Evolutionary conservation across 495 filamentous ascomycete species (phyloP).

Genomic region (Aspergillus campestris): DNA sequence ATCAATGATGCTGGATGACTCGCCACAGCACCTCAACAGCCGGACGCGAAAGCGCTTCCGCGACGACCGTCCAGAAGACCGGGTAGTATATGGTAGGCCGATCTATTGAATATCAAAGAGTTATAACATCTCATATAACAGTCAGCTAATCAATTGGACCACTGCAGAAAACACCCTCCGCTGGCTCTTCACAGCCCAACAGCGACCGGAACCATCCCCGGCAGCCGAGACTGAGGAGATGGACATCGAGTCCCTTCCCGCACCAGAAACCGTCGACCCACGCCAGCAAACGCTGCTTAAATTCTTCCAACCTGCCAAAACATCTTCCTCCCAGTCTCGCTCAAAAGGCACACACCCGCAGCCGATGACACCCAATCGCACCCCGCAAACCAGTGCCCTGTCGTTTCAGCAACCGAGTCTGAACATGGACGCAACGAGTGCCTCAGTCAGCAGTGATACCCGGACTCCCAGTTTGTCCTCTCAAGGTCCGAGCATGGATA

Average conservation of each 20-base stretch:
- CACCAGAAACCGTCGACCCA: constrained; percentile 28
- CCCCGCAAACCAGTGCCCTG: constrained; percentile 9
- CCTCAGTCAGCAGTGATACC: constrained; percentile 16
- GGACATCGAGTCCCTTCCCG: constrained; percentile 18
- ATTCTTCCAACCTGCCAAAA: constrained; percentile 35
- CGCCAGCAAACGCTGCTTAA: constrained; percentile 37
- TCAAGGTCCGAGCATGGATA: constrained; percentile 29
- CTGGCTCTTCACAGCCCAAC: constrained; percentile 36
- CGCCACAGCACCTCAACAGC: constrained; percentile 37
- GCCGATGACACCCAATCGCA: constrained; percentile 9
- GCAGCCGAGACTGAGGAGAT: constrained; percentile 17
- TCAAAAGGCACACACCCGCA: constrained; percentile 1
- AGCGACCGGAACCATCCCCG: constrained; percentile 18
- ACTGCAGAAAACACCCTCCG: constrained; percentile 37
- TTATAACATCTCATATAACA: not conserved
- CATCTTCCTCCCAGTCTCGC: constrained; percentile 4
- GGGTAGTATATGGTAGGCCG: constrained; percentile 36
- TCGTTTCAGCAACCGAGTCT: constrained; percentile 14
- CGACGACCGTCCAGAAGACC: constrained; percentile 39
- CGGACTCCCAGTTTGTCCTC: constrained; percentile 12
- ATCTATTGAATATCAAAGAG: not conserved
- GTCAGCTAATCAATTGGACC: too few species aligned
- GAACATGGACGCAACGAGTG: constrained; percentile 8
- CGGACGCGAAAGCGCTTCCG: constrained; percentile 46
- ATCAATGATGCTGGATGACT: constrained; percentile 17